phyloP scores from a whole-genome alignment of 768 basidiomycete genomes.

The Baorangia bicolor region DNA sequence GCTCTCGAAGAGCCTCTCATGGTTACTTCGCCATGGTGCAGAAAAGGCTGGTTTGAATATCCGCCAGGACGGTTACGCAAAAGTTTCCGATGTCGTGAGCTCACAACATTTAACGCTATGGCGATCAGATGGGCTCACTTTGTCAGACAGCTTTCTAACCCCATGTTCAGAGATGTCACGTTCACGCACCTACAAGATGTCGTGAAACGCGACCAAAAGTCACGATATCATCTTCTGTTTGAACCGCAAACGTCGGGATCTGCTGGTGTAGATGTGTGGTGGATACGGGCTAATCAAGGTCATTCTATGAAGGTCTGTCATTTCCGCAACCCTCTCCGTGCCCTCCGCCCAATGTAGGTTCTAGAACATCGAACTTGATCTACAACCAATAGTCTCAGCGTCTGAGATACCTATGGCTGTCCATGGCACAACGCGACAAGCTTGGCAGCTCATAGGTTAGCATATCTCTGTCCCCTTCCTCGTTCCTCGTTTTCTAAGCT shows the following conservation, averaged over 20 bases:
- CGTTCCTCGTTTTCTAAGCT: neutral
- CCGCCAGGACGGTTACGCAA: conserved; percentile 82
- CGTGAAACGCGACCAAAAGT: conserved; percentile 66
- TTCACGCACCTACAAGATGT: conserved; percentile 55
- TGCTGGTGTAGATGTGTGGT: conserved; percentile 52
- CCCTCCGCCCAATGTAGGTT: neutral
- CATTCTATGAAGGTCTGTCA: conserved; percentile 73
- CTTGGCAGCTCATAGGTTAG: conserved; percentile 74
- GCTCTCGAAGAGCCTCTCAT: conserved; percentile 84
- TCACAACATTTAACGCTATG: neutral
- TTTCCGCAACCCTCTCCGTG: neutral
- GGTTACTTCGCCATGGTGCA: conserved; percentile 90
- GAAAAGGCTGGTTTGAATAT: conserved; percentile 70
- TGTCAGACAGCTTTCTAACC: conserved; percentile 57
- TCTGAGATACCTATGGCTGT: conserved; percentile 77
- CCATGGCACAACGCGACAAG: conserved; percentile 69
- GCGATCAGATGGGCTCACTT: conserved; percentile 3
- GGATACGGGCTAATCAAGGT: conserved; percentile 90
- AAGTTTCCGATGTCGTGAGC: conserved; percentile 80
- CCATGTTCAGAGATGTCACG: conserved; percentile 63
- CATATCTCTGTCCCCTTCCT: neutral
- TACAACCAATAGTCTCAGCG: conserved; percentile 54
- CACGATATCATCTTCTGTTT: conserved; percentile 56
- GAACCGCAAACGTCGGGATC: conserved; percentile 44
- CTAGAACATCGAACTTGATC: conserved; percentile 68